phyloP scores from a whole-genome alignment of 1,284 basidiomycete species.

The Chondrostereum purpureum region DNA sequence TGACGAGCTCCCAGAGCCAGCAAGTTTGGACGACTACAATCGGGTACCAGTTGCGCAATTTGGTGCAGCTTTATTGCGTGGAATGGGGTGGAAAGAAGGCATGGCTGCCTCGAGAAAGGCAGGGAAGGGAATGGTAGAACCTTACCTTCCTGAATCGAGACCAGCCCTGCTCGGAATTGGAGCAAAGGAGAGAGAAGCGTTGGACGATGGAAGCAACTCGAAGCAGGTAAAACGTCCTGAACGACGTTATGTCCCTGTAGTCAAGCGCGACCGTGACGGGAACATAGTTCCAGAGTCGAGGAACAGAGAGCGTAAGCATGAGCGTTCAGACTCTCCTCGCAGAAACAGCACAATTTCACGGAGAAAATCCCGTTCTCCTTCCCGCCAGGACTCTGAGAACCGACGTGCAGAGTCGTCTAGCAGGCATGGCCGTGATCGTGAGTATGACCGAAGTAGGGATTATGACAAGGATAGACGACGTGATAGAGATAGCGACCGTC shows the following conservation, averaged over 20 bases:
- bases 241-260: constrained; percentile 70
- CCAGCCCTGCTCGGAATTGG: constrained; percentile 87
- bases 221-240: constrained; percentile 47
- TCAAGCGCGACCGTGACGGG: constrained; percentile 48
- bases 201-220: constrained; percentile 56
- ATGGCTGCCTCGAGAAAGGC: constrained; percentile 57
- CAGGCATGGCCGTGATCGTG: constrained; percentile 17
- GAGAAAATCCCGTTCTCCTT: constrained; percentile 31
- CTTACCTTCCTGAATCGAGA: constrained; percentile 75
- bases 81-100: constrained; percentile 95
- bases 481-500: constrained; percentile 21
- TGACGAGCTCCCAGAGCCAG: constrained; percentile 65
- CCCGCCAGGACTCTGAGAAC: constrained; percentile 25
- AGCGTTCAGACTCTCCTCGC: constrained; percentile 18
- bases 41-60: constrained; percentile 91
- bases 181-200: constrained; percentile 74
- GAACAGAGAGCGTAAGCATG: constrained; percentile 15
- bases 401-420: constrained; percentile 22
- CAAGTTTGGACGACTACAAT: constrained; percentile 82
- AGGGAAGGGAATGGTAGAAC: constrained; percentile 55
- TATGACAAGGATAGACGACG: constrained; percentile 19
- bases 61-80: constrained; percentile 87
- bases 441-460: constrained; percentile 17
- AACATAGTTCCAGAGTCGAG: constrained; percentile 13
- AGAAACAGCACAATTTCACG: constrained; percentile 18